Evolutionary conservation across 164 flowering plant genomes (phyloP).

Genomic region (Santalum album): DNA sequence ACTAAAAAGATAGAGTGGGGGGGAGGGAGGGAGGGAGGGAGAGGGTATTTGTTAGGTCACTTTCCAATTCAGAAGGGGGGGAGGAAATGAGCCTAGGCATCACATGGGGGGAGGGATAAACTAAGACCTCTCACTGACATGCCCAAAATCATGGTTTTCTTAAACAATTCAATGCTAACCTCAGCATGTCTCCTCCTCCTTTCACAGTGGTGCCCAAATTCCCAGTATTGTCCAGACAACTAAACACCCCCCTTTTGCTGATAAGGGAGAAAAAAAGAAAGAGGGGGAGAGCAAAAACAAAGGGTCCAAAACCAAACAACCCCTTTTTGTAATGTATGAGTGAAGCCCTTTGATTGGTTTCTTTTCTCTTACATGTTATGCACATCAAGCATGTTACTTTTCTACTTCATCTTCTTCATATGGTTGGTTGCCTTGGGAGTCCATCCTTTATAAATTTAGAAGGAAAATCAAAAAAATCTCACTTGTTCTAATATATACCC

Average conservation of each 20-base stretch:
- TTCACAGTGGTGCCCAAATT: slow-evolving; percentile 8
- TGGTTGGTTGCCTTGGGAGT: too few relatives aligned
- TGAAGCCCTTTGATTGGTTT: too few relatives aligned
- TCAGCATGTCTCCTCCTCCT: slow-evolving; percentile 23
- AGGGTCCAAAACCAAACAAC: neutral
- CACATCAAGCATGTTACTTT: too few relatives aligned
- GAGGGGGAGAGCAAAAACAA: neutral
- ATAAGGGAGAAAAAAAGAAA: too few relatives aligned
- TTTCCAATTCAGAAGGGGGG: slow-evolving; percentile 21
- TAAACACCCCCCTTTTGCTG: neutral
- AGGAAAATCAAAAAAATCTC: too few relatives aligned
- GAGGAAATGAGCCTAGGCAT: slow-evolving; percentile 15
- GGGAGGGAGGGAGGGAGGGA: neutral
- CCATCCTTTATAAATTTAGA: too few relatives aligned
- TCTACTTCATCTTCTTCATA: too few relatives aligned
- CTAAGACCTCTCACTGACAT: slow-evolving; percentile 20
- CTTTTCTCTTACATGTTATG: too few relatives aligned
- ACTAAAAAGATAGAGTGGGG: neutral
- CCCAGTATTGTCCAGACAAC: slow-evolving; percentile 5
- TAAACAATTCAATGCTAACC: slow-evolving; percentile 25
- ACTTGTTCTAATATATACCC: too few relatives aligned
- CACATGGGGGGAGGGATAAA: slow-evolving; percentile 32
- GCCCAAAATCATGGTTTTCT: slow-evolving; percentile 33
- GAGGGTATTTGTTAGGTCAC: slow-evolving; percentile 13
- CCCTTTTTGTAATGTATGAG: too few relatives aligned